These are phyloP conservation scores for Dactylellina cionopaga DNA, from an alignment of 2,329 filamentous ascomycete species.

Conservation along the genomic window DNA sequence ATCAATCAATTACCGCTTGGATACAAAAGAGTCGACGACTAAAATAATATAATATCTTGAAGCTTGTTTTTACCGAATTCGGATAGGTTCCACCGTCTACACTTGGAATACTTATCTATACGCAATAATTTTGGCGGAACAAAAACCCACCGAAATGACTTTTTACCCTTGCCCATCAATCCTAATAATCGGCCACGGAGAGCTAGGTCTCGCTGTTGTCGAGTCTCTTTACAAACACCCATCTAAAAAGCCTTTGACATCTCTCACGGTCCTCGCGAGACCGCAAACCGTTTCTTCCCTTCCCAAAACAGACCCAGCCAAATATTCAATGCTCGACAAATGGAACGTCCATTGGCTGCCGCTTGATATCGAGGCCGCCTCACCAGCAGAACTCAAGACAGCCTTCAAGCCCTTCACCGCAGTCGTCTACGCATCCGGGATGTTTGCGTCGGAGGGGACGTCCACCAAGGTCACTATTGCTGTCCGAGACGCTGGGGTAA, in stretches of 20 bases:
- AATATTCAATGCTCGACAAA: constrained; percentile 37
- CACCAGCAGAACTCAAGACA: constrained; percentile 7
- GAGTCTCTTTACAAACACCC: constrained; percentile 17
- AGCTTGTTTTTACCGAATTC: no score
- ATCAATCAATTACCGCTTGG: no score
- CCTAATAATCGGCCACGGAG: constrained; percentile 43
- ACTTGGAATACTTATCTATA: background rate
- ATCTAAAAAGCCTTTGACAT: constrained; percentile 27
- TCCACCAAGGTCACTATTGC: constrained; percentile 67
- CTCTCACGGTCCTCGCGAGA: constrained; percentile 38
- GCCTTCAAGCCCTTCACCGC: constrained; percentile 40
- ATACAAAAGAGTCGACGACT: no score
- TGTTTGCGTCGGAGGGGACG: constrained; percentile 18
- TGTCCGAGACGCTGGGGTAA: constrained; percentile 65
- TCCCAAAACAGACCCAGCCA: constrained; percentile 31
- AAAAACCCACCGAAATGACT: constrained; percentile 3
- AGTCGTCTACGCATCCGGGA: constrained; percentile 30
- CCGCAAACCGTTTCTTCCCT: constrained; percentile 44
- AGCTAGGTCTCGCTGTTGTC: constrained; percentile 32
- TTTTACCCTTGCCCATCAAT: constrained; percentile 35
- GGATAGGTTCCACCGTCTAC: no score
- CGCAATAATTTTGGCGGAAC: background rate
- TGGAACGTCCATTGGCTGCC: constrained; percentile 39
- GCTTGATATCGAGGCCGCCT: constrained; percentile 22
- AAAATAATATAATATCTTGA: no score